Percentiles rank a stretch among this genome's conserved stretches.
These are phyloP conservation scores for Coemansia sp. DNA, from an alignment of 192 early-diverging fungal genomes.

Conservation along the genomic window DNA sequence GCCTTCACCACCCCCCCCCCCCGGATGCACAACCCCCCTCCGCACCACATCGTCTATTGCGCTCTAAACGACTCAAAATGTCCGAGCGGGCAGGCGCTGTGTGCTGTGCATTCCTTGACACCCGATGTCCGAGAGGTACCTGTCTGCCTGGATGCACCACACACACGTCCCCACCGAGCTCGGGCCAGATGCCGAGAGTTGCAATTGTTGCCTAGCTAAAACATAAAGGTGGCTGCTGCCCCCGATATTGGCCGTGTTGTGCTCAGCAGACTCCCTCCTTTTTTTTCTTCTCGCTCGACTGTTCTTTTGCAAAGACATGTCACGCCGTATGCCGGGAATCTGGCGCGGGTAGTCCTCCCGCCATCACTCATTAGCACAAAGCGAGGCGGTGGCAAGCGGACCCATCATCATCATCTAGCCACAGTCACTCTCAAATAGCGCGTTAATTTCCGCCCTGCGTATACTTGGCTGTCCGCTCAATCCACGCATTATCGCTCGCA, in stretches of 20 bases:
- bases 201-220: neutral
- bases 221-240: slow-evolving; percentile 5
- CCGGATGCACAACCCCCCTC: too few relatives aligned
- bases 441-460: neutral
- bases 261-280: neutral
- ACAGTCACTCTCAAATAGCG: neutral
- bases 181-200: slow-evolving; percentile 7
- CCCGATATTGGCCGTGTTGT: slow-evolving; percentile 1
- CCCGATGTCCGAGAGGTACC: neutral
- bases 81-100: neutral
- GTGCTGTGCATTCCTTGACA: neutral
- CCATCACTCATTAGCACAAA: neutral
- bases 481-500: neutral
- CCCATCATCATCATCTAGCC: slow-evolving; percentile 8
- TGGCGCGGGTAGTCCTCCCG: neutral
- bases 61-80: neutral
- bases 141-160: neutral
- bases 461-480: neutral
- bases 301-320: neutral
- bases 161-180: neutral
- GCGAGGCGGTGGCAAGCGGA: neutral
- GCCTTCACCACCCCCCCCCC: too few relatives aligned
- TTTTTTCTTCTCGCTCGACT: neutral
- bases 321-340: neutral
- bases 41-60: too few relatives aligned